Evolutionary conservation across 352 stramenopile genomes (phyloP), one percentile per base, ranked within the genome.

Genomic region (Globisporangium rhizosaccharum): DNA sequence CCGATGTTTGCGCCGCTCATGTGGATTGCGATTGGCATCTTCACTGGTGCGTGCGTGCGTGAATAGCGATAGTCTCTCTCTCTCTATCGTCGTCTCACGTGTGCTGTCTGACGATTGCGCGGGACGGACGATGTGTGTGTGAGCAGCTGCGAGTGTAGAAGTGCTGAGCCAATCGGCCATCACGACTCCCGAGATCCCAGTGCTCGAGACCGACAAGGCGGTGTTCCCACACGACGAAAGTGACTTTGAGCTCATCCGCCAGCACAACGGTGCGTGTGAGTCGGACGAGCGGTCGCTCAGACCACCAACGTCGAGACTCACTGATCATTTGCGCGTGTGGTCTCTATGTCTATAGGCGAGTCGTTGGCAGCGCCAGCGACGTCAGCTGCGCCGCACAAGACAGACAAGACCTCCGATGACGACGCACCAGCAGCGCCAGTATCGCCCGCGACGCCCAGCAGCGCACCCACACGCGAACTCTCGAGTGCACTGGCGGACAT

Each of bases 1-100:
- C 79, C 81, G 15, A 87, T 93, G 78, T 93, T 90, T 56, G 68
- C 80, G 51, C 84, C 84, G 20, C 70, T 93, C 14, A 79, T 92
- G 72, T 91, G 83, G 82, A 76, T 93, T 56, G 79, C 82, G 8
- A 63, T 92, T 18, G 84, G 84, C 39, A 85, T 93, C 59, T 83
- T 93, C 53, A 84, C 79, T 49, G 80, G 80, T 90, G 47, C 28
- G 41, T 8, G 47, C 30, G n/a, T 30, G 7, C 23, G 18, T 37
- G 25, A 45, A 41, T n/a, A 25, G 36, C 7, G 36, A 37, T 9
- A 11, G 12, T 41, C 17, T 2, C n/a, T 41, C 17, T 2, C n/a
- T 47, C 23, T 23, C 9, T 36, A n/a, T 8, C 23, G 26, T 53
- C 26, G 2, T 15, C 25, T 52, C 15, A 25, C 15, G 23, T 28